Conservation (phyloP, 257 asterid species). For the Thymus mandschuricus region DNA sequence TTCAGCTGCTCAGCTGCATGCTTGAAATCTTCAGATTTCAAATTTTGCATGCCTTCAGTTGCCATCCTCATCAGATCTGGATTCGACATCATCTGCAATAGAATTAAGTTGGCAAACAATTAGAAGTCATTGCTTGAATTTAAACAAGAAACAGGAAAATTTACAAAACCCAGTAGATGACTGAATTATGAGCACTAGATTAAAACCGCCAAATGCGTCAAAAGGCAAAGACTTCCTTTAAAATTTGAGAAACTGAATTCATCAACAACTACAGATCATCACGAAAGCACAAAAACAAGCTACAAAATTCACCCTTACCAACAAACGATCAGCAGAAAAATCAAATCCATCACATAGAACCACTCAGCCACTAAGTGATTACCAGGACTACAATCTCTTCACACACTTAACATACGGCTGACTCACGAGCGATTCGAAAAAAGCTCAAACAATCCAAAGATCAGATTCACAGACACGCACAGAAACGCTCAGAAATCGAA, state of each 20-base stretch:
- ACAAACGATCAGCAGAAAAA: background rate
- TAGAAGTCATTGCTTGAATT: slow-evolving; percentile 2
- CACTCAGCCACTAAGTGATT: background rate
- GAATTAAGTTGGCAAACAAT: slow-evolving; percentile 25
- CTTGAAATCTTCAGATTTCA: slow-evolving; percentile 86
- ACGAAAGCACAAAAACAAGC: background rate
- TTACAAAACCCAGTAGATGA: background rate
- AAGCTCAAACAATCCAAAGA: slow-evolving; percentile 4
- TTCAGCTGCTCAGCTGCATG: slow-evolving; percentile 93
- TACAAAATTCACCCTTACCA: slow-evolving; percentile 14
- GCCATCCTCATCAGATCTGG: slow-evolving; percentile 94
- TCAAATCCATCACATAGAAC: background rate
- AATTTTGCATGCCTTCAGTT: slow-evolving; percentile 89
- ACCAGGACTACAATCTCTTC: background rate
- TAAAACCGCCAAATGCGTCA: background rate
- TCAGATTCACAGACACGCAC: slow-evolving; percentile 18
- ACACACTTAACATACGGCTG: background rate
- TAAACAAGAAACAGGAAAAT: background rate
- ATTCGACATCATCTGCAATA: slow-evolving; percentile 95
- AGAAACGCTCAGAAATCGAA: background rate
- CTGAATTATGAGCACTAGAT: slow-evolving; percentile 6
- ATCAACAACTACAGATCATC: background rate
- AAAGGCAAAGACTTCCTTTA: background rate
- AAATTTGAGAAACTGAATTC: slow-evolving; percentile 7
- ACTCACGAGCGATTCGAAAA: slow-evolving; percentile 12